Conservation (phyloP, 2,329 filamentous ascomycete genomes). For the Claviceps fusiformis region DNA sequence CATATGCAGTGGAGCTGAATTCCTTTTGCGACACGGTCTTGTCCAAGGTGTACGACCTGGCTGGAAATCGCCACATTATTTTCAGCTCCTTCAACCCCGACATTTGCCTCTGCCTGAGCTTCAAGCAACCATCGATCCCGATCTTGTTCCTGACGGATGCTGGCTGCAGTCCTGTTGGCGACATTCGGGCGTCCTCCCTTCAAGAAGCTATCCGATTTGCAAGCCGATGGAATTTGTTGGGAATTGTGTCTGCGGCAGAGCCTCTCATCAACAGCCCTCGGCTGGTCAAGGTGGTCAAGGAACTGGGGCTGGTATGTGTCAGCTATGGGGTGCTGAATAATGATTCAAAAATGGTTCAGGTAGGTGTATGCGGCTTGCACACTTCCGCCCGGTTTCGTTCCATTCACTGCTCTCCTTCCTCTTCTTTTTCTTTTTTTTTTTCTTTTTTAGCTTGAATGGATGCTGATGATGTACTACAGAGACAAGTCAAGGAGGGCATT, state of each 20-base stretch:
- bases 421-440: neutral
- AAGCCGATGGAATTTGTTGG: conserved; percentile 84
- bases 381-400: too few species aligned
- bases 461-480: conserved; percentile 28
- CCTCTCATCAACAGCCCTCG: conserved; percentile 81
- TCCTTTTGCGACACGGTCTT: conserved; percentile 92
- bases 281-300: conserved; percentile 84
- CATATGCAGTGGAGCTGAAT: conserved; percentile 89
- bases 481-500: conserved; percentile 89
- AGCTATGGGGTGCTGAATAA: conserved; percentile 91
- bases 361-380: conserved; percentile 24
- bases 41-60: conserved; percentile 76
- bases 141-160: conserved; percentile 91
- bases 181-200: conserved; percentile 78
- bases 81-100: conserved; percentile 98
- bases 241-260: conserved; percentile 79
- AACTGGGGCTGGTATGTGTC: conserved; percentile 84
- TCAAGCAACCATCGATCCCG: conserved; percentile 95
- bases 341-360: conserved; percentile 70
- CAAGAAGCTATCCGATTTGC: conserved; percentile 95
- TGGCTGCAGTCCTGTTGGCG: conserved; percentile 66
- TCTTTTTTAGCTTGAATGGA: neutral
- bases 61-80: conserved; percentile 75
- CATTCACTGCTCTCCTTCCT: neutral
- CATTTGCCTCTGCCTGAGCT: conserved; percentile 82